These are phyloP conservation scores for Claviceps purpurea DNA, from an alignment of 2,329 filamentous ascomycete species.

Conservation along the genomic window DNA sequence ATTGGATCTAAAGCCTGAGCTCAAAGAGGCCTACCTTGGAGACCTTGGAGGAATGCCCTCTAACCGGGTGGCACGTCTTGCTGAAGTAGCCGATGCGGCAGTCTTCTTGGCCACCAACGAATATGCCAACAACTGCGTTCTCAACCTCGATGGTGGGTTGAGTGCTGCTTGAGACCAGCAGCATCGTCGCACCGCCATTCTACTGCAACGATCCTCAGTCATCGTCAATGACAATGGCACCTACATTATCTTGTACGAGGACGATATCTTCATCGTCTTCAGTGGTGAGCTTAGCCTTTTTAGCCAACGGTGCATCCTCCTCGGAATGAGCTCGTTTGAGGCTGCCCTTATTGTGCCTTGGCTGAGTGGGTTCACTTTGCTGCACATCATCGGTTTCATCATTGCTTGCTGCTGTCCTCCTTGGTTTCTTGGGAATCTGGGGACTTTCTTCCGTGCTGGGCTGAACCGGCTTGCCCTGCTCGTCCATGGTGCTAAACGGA, in stretches of 20 bases:
- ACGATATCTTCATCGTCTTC: slow-evolving; percentile 24
- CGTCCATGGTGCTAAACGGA: slow-evolving; percentile 25
- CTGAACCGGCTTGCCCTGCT: slow-evolving; percentile 42
- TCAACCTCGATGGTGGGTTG: slow-evolving; percentile 76
- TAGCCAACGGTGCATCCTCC: slow-evolving; percentile 27
- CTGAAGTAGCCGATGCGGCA: slow-evolving; percentile 69
- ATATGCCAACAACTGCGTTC: slow-evolving; percentile 76
- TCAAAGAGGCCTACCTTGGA: slow-evolving; percentile 25
- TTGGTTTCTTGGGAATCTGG: slow-evolving; percentile 41
- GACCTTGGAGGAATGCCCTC: slow-evolving; percentile 38
- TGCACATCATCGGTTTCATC: slow-evolving; percentile 25
- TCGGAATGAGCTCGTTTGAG: slow-evolving; percentile 35
- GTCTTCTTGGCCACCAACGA: slow-evolving; percentile 63
- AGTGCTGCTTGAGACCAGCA: slow-evolving; percentile 42
- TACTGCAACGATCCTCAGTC: slow-evolving; percentile 21
- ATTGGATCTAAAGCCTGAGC: slow-evolving; percentile 23
- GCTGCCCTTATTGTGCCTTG: slow-evolving; percentile 17
- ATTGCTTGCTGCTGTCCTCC: slow-evolving; percentile 23
- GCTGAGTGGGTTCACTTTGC: slow-evolving; percentile 30
- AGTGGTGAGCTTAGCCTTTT: slow-evolving; percentile 33
- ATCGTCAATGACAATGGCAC: slow-evolving; percentile 55
- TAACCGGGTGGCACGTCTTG: slow-evolving; percentile 50
- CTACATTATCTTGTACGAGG: slow-evolving; percentile 39
- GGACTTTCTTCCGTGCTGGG: slow-evolving; percentile 28
- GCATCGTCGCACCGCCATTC: not conserved